Evolutionary conservation across 2,329 filamentous ascomycete genomes (phyloP).

Genomic region (Truncatella angustata): DNA sequence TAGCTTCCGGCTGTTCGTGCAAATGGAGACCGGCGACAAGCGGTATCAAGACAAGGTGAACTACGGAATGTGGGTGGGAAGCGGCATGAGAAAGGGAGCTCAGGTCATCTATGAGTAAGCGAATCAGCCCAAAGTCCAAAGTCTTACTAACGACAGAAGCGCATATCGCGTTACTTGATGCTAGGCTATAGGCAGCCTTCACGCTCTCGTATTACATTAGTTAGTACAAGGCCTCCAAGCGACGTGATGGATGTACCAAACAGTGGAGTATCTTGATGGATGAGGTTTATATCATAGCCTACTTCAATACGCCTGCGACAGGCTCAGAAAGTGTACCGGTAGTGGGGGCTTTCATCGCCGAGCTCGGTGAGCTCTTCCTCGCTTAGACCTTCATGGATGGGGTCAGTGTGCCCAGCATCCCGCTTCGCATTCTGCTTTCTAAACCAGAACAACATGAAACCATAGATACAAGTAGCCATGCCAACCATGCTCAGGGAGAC

Average conservation of each 20-base stretch:
- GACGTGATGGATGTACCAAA: too few relatives aligned
- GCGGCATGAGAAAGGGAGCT: conserved; percentile 14
- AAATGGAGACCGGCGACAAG: conserved; percentile 14
- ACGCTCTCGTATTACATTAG: too few relatives aligned
- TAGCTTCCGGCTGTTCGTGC: conserved; percentile 13
- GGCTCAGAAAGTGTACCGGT: conserved; percentile 42
- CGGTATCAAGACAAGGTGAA: conserved; percentile 12
- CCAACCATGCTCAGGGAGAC: conserved; percentile 58
- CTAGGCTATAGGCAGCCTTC: too few relatives aligned
- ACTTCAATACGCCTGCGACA: too few relatives aligned
- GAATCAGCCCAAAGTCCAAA: not conserved
- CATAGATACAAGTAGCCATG: conserved; percentile 51
- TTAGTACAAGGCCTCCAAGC: too few relatives aligned
- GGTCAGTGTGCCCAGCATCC: conserved; percentile 34
- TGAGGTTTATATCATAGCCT: too few relatives aligned
- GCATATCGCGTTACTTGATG: conserved; percentile 4
- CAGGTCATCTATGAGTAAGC: conserved; percentile 19
- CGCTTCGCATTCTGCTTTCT: conserved; percentile 44
- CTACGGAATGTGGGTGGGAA: conserved; percentile 15
- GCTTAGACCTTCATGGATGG: conserved; percentile 37
- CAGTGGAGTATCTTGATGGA: too few relatives aligned
- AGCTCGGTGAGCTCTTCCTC: conserved; percentile 49
- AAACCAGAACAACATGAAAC: conserved; percentile 54
- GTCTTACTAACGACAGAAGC: not conserved
- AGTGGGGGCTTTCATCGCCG: conserved; percentile 51